phyloP scores from a whole-genome alignment of 306 rosid species.

The Dicorynia guianensis region DNA sequence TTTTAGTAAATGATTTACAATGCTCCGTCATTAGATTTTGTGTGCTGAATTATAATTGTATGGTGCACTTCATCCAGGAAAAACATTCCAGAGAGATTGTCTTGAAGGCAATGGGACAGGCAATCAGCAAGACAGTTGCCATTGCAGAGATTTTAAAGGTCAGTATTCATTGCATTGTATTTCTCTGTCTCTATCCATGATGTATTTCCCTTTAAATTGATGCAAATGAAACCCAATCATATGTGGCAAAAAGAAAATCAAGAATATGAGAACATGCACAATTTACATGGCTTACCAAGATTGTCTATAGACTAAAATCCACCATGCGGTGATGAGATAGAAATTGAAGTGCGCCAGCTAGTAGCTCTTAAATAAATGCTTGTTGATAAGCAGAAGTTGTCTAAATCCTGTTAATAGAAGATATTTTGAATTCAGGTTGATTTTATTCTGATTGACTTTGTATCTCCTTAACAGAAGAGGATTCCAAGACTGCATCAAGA shows the following conservation, averaged over 20 bases:
- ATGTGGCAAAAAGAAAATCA: not conserved
- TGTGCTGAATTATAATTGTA: slow-evolving; percentile 7
- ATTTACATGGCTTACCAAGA: not conserved
- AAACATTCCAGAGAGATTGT: slow-evolving; percentile 81
- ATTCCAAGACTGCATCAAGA: slow-evolving; percentile 79
- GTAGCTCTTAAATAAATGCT: slow-evolving; percentile 2
- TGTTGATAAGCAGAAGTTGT: not conserved
- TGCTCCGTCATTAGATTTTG: not conserved
- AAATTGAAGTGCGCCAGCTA: not conserved
- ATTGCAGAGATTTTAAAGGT: slow-evolving; percentile 96
- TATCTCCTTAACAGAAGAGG: slow-evolving; percentile 67
- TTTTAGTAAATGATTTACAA: not conserved
- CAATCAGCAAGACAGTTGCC: slow-evolving; percentile 97
- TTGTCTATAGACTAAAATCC: not conserved
- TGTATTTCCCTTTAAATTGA: slow-evolving; percentile 6
- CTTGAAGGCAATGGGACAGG: slow-evolving; percentile 99
- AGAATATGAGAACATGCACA: not conserved
- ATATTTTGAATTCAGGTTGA: slow-evolving; percentile 12
- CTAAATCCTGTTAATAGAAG: not conserved
- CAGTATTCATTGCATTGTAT: slow-evolving; percentile 16
- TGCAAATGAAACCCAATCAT: slow-evolving; percentile 8
- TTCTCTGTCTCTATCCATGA: not conserved
- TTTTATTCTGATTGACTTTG: slow-evolving; percentile 28
- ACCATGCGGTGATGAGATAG: not conserved
- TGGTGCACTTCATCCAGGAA: slow-evolving; percentile 64